phyloP scores from a whole-genome alignment of 139 green algal species.

The Ulvella scutata region DNA sequence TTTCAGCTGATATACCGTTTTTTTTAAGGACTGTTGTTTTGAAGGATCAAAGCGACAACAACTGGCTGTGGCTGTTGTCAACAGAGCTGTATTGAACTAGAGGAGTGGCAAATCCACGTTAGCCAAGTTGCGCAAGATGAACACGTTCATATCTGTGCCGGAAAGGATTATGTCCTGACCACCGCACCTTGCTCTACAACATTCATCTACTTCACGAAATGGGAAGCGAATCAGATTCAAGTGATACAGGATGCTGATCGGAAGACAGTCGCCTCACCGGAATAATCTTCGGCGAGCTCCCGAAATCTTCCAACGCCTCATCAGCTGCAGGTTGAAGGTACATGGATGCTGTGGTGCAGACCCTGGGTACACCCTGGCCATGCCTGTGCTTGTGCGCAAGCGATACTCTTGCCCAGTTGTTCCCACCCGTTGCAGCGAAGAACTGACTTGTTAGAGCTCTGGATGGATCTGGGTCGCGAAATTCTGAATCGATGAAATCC shows the following conservation, averaged over 20 bases:
- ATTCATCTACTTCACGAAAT: too few relatives aligned
- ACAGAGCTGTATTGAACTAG: background rate
- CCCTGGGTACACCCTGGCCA: background rate
- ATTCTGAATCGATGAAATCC: background rate
- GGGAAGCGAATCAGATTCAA: background rate
- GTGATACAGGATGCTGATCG: background rate
- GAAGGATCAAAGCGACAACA: background rate
- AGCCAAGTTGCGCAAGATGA: background rate
- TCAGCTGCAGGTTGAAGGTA: background rate
- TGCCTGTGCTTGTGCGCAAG: background rate
- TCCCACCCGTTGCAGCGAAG: background rate
- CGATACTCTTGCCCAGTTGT: background rate
- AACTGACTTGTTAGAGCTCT: background rate
- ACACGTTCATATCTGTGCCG: background rate
- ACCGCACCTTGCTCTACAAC: too few relatives aligned
- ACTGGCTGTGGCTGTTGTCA: background rate
- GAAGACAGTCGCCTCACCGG: background rate
- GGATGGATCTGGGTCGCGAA: background rate
- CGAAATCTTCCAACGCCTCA: background rate
- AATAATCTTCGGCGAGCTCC: background rate
- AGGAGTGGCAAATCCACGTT: background rate
- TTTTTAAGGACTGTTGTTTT: background rate
- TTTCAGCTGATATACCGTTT: background rate
- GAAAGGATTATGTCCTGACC: too few relatives aligned
- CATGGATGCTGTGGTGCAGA: background rate